phyloP scores from a whole-genome alignment of 805 yeast genomes.

The Kockiozyma suomiensis region DNA sequence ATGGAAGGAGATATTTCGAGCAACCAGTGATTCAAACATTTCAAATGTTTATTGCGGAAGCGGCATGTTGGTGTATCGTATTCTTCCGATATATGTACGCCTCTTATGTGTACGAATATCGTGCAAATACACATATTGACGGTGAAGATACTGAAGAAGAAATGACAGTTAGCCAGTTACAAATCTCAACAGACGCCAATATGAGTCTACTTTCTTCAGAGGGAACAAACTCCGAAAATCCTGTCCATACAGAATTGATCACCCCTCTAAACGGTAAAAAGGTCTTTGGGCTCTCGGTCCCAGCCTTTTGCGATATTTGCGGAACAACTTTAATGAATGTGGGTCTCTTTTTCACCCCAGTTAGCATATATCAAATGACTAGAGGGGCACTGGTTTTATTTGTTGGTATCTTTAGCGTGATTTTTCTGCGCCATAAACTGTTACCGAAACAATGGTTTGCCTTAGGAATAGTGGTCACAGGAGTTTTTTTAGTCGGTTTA shows the following conservation, averaged over 20 bases:
- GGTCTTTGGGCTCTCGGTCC: constrained; percentile 53
- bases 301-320: constrained; percentile 68
- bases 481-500: constrained; percentile 72
- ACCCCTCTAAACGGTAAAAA: constrained; percentile 37
- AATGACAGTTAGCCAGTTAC: not conserved
- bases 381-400: constrained; percentile 75
- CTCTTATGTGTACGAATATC: not conserved
- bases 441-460: constrained; percentile 69
- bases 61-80: constrained; percentile 50
- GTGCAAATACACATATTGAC: not conserved
- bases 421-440: constrained; percentile 60
- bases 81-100: constrained; percentile 9
- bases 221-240: not conserved
- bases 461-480: constrained; percentile 62
- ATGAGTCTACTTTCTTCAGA: constrained; percentile 11
- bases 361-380: constrained; percentile 83
- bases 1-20: constrained; percentile 56
- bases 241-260: not conserved
- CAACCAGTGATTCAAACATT: constrained; percentile 79
- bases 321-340: constrained; percentile 77
- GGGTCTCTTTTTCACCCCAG: constrained; percentile 76
- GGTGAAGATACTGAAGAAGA: constrained; percentile 5
- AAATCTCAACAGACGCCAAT: constrained; percentile 12
- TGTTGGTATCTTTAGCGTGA: constrained; percentile 70
- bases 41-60: constrained; percentile 81